These are phyloP conservation scores for Penicillium paxilli DNA, from an alignment of 495 filamentous ascomycete species.

Conservation along the genomic window DNA sequence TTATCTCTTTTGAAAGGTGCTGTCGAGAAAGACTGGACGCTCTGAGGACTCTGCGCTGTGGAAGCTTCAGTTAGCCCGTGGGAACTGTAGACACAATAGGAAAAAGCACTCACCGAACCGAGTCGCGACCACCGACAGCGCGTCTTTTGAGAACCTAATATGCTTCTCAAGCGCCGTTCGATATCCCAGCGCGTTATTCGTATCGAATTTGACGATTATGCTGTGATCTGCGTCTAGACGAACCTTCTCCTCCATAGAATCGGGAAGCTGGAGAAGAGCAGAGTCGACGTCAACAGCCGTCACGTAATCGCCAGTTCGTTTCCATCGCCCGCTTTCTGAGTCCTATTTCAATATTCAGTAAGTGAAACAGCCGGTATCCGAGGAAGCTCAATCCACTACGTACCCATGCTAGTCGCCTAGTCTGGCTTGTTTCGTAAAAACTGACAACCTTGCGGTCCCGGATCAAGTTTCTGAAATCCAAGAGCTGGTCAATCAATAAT, in stretches of 20 bases:
- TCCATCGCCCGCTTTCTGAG: constrained; percentile 19
- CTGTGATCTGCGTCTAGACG: constrained; percentile 15
- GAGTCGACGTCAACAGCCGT: constrained; percentile 11
- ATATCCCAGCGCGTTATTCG: constrained; percentile 11
- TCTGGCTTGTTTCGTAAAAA: constrained; percentile 33
- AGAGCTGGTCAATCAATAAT: constrained; percentile 13
- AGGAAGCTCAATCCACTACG: not conserved
- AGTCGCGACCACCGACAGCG: constrained; percentile 14
- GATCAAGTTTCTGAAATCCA: constrained; percentile 27
- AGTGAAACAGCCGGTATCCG: constrained; percentile 1
- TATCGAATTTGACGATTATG: constrained; percentile 15
- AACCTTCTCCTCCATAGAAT: constrained; percentile 15
- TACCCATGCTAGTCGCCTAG: constrained; percentile 18
- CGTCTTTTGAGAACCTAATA: constrained; percentile 8
- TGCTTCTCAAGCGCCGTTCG: constrained; percentile 14
- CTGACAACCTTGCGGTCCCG: constrained; percentile 29
- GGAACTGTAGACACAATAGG: too few species aligned
- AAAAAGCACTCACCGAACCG: constrained; percentile 16
- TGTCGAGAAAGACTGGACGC: not conserved
- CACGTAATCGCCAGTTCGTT: constrained; percentile 17
- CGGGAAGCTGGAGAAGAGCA: constrained; percentile 15
- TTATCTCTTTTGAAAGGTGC: not conserved
- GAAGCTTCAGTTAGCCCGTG: too few species aligned
- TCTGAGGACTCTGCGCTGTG: too few species aligned
- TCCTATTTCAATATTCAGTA: constrained; percentile 16